Percentiles rank a stretch among this genome's conserved stretches.
Evolutionary conservation across 208 protist genomes (phyloP).

Genomic region (Novymonas esmeraldas): DNA sequence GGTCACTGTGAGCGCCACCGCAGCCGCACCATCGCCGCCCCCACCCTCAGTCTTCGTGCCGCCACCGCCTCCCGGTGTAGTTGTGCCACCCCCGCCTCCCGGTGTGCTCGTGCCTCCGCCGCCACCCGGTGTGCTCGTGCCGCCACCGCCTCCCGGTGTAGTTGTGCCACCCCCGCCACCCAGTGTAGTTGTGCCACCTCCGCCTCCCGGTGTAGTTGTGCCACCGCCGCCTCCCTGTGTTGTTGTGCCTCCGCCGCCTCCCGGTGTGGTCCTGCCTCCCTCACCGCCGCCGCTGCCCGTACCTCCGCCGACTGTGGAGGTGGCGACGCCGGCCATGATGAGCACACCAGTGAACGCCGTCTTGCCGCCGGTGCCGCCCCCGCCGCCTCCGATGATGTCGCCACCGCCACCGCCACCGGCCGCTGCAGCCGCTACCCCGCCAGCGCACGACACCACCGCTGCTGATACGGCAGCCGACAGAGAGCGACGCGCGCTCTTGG

Average conservation of each 20-base stretch:
- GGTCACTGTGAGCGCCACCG: no score
- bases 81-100: slow-evolving; percentile 3
- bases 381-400: no score
- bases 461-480: slow-evolving; percentile 19
- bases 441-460: background rate
- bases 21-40: background rate
- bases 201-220: no score
- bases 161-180: slow-evolving; percentile 1
- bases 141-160: background rate
- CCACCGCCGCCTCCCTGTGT: no score
- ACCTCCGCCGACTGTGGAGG: no score
- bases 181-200: no score
- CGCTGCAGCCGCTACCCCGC: slow-evolving; percentile 1
- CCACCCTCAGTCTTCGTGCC: slow-evolving; percentile 8
- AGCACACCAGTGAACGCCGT: no score
- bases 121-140: slow-evolving; percentile 11
- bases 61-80: slow-evolving; percentile 3
- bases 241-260: no score
- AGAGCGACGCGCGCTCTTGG: slow-evolving; percentile 42
- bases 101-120: slow-evolving; percentile 11
- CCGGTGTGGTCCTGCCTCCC: no score
- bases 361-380: no score
- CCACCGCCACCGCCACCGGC: slow-evolving; percentile 4
- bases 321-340: no score
- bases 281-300: no score